Percentiles rank a stretch among this genome's conserved stretches.
Conservation (phyloP, 2,329 filamentous ascomycete genomes). For the Ceratocystis cacaofunesta region DNA sequence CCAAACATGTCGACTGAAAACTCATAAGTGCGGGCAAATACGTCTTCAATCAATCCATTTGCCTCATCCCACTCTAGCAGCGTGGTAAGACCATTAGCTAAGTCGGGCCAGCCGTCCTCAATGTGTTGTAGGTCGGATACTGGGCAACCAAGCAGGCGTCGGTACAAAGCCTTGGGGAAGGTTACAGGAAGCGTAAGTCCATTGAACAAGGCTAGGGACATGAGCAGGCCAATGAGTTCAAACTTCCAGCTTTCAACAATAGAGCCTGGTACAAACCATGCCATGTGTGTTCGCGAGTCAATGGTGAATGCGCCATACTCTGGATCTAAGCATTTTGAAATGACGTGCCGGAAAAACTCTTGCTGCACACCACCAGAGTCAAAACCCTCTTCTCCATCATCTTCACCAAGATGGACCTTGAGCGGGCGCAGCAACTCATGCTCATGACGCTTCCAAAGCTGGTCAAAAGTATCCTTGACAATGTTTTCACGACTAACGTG, state of each 20-base stretch:
- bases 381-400: conserved; percentile 71
- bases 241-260: conserved; percentile 78
- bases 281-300: conserved; percentile 60
- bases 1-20: conserved; percentile 54
- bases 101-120: conserved; percentile 71
- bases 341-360: conserved; percentile 80
- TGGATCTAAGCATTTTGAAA: conserved; percentile 65
- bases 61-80: conserved; percentile 63
- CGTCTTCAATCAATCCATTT: conserved; percentile 61
- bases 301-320: conserved; percentile 68
- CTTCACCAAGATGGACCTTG: conserved; percentile 74
- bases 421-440: conserved; percentile 71
- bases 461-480: conserved; percentile 63
- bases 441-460: conserved; percentile 75
- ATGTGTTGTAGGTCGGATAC: conserved; percentile 62
- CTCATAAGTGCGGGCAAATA: conserved; percentile 74
- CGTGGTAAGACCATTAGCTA: conserved; percentile 57
- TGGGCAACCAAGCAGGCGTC: conserved; percentile 56
- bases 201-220: conserved; percentile 85
- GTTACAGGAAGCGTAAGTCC: conserved; percentile 81
- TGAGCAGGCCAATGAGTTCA: conserved; percentile 72
- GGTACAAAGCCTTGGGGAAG: conserved; percentile 74
- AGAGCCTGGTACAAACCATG: conserved; percentile 76
- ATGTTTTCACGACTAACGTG: conserved; percentile 53
- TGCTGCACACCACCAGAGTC: conserved; percentile 94